A percentile compares a stretch with the other conserved stretches of the same genome.
Evolutionary conservation across 805 yeast genomes (phyloP).

Genomic region (Wickerhamiella brachini): DNA sequence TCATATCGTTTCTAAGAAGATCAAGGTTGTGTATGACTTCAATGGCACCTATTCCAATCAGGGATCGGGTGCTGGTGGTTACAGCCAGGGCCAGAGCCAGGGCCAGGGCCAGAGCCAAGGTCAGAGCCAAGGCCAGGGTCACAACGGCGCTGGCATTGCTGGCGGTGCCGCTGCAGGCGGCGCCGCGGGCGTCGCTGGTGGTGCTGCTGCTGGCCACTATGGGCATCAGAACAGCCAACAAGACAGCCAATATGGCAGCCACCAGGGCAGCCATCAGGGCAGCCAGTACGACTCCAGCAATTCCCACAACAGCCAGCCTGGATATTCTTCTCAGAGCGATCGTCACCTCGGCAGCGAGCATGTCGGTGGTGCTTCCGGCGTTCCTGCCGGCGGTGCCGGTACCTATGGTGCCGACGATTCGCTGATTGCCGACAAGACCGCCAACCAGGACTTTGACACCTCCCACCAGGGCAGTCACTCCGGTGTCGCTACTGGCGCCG

Average conservation of each 20-base stretch:
- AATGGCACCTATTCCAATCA: neutral
- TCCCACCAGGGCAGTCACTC: constrained; percentile 4
- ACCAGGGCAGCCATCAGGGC: too few species aligned
- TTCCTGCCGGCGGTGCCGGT: constrained; percentile 6
- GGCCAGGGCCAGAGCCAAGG: neutral
- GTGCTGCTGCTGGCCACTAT: neutral
- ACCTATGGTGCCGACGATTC: constrained; percentile 3
- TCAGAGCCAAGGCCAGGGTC: neutral
- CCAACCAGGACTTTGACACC: neutral
- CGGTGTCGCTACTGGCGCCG: constrained; percentile 2
- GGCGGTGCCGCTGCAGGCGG: constrained; percentile 1
- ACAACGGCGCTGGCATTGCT: neutral
- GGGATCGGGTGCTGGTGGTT: neutral
- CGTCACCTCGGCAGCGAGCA: neutral
- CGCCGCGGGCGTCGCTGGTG: neutral
- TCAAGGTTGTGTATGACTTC: constrained; percentile 33
- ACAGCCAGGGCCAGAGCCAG: neutral
- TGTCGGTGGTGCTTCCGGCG: constrained; percentile 1
- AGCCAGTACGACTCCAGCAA: neutral
- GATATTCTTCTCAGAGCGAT: neutral
- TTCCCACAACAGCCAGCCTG: neutral
- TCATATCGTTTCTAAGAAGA: constrained; percentile 44
- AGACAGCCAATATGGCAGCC: too few species aligned
- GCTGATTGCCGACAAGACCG: neutral
- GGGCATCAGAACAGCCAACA: neutral